Evolutionary conservation across 805 yeast species (phyloP), one percentile per base, ranked within the genome.

Genomic region (Candida montana): DNA sequence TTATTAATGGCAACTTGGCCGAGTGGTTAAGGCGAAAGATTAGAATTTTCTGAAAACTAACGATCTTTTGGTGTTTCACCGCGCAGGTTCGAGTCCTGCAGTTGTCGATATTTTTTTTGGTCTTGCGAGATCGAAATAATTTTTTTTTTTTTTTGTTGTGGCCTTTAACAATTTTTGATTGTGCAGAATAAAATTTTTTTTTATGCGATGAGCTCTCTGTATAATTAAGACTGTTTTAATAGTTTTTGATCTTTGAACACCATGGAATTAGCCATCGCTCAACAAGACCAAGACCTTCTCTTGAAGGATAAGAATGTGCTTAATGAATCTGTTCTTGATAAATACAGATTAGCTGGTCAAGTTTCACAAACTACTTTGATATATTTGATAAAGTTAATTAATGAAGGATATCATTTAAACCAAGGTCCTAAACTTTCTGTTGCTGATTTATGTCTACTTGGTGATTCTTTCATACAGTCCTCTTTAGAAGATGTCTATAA

Each of bases 311-410:
- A 78, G 59, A 88, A 88, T 61, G 73, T 78, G 32, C 71, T 88
- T 49, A 70, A 69, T 50, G 79, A 71, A 24, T 46, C 72, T 15
- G 81, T 82, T 10, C 59, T 87, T 21, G 91, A 83, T 52, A 90
- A 89, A 65, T 89, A 90, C 65, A 76, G 95, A 64, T 70, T 79
- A 38, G 96, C 96, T 5, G 97, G 96, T 36, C 88, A 85, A 63
- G 80, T 89, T 52, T 68, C 93, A 4, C 96, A 90, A 65, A 83
- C 95, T 17, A 82, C 88, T 42, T 69, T 90, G 51, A 65, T 75
- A 45, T 83, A 84, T 59, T 67, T 86, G 38, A 67, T 74, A 8
- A 69, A 74, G 41, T 73, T 85, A 57, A 81, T 88, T 52, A 83
- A 84, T 57, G 79, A 80, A 49, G 75, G 83, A 15, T 84, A 85